Conservation (phyloP, 2,329 filamentous ascomycete species). For the Bimuria novae-zelandiae region DNA sequence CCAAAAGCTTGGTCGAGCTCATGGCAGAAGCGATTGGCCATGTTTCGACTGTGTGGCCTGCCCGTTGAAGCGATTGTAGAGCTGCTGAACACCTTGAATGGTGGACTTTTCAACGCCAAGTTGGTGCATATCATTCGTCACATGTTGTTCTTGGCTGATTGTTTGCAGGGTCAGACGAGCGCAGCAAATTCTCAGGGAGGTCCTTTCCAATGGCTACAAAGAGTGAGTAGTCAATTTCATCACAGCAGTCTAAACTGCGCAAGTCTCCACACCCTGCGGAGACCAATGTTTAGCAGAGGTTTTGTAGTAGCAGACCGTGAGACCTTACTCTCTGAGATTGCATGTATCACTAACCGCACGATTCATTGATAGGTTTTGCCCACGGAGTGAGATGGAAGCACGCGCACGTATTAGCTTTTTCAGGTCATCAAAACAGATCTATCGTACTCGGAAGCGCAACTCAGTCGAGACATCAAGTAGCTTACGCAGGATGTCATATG, state of each 20-base stretch:
- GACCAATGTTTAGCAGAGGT: too few relatives aligned
- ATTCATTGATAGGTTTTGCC: background rate
- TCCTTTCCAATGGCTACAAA: background rate
- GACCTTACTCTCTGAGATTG: too few relatives aligned
- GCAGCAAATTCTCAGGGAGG: background rate
- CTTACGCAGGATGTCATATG: background rate
- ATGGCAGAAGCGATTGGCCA: slow-evolving; percentile 4
- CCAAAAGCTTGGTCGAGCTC: background rate
- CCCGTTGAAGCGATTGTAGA: background rate
- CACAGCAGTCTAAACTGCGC: too few relatives aligned
- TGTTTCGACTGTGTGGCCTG: slow-evolving; percentile 2
- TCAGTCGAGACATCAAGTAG: background rate
- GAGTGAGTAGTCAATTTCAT: background rate
- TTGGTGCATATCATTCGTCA: background rate
- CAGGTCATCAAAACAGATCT: background rate
- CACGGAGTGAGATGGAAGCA: background rate
- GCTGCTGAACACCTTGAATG: background rate
- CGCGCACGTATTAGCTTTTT: background rate
- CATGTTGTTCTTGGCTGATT: background rate
- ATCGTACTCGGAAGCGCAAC: background rate
- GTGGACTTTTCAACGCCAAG: background rate
- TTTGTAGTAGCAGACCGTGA: too few relatives aligned
- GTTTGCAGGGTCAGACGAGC: background rate
- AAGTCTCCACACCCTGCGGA: too few relatives aligned
- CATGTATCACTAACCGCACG: too few relatives aligned